Percentiles rank a stretch among this genome's conserved stretches.
phyloP scores from a whole-genome alignment of 441 rosid species.

The Euphorbia celastroides region DNA sequence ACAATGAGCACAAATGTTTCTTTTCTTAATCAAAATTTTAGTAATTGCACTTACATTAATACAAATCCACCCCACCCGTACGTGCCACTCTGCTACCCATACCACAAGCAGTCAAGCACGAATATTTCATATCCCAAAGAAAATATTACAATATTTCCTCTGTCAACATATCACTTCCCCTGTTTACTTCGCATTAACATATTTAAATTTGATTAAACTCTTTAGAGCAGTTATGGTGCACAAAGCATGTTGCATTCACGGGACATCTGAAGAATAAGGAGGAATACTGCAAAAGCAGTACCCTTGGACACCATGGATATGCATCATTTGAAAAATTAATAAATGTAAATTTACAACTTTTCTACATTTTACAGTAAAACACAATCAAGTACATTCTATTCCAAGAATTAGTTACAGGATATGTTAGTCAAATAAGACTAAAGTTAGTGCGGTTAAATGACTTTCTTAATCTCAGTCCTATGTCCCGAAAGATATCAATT shows the following conservation, averaged over 20 bases:
- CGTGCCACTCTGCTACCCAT: too few species aligned
- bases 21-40: too few species aligned
- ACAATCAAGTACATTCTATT: not conserved
- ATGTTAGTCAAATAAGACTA: not conserved
- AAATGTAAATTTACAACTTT: not conserved
- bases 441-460: not conserved
- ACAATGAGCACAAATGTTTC: conserved; percentile 19
- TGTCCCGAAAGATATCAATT: not conserved
- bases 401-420: not conserved
- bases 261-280: too few species aligned
- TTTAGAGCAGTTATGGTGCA: too few species aligned
- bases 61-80: too few species aligned
- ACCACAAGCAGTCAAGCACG: too few species aligned
- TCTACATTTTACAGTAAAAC: not conserved
- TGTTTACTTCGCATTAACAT: not conserved
- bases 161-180: not conserved
- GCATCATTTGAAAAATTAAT: too few species aligned
- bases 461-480: not conserved
- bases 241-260: too few species aligned
- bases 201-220: not conserved
- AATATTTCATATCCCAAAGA: too few species aligned
- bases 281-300: too few species aligned
- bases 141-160: not conserved
- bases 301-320: too few species aligned
- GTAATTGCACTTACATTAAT: not conserved